Conservation (phyloP, 805 yeast species). For the Cephaloascus fragrans region DNA sequence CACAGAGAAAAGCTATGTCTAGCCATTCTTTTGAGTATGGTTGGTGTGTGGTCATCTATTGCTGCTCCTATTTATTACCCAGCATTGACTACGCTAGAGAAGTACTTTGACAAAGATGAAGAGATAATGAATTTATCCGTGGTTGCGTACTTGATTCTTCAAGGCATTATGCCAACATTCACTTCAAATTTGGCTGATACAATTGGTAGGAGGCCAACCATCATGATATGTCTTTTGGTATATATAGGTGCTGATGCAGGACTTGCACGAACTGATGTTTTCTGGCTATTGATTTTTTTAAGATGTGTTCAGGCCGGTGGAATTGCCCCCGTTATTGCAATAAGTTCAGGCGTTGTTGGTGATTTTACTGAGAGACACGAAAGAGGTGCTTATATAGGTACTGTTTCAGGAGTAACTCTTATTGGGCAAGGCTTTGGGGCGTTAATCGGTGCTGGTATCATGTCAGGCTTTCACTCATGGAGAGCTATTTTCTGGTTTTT, state of each 20-base stretch:
- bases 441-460: conserved; percentile 43
- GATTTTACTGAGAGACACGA: conserved; percentile 58
- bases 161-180: conserved; percentile 67
- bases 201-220: conserved; percentile 63
- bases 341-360: conserved; percentile 62
- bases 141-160: conserved; percentile 66
- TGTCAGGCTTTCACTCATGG: conserved; percentile 40
- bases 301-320: conserved; percentile 74
- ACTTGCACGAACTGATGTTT: conserved; percentile 46
- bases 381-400: conserved; percentile 65
- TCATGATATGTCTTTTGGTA: conserved; percentile 41
- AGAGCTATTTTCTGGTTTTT: conserved; percentile 72
- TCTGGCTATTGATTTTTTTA: conserved; percentile 53
- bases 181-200: conserved; percentile 62
- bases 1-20: conserved; percentile 28
- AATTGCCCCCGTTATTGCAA: conserved; percentile 66
- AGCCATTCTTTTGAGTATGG: conserved; percentile 26
- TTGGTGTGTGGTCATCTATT: conserved; percentile 60
- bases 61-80: conserved; percentile 79
- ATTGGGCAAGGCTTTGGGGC: conserved; percentile 77
- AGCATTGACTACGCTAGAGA: conserved; percentile 49
- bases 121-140: conserved; percentile 61
- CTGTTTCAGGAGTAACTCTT: conserved; percentile 53
- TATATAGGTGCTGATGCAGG: conserved; percentile 59
- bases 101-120: conserved; percentile 43